Percentiles rank a stretch among this genome's conserved stretches.
Conservation (phyloP, 2,329 filamentous ascomycete genomes). For the Neocatenulostroma microsporum region DNA sequence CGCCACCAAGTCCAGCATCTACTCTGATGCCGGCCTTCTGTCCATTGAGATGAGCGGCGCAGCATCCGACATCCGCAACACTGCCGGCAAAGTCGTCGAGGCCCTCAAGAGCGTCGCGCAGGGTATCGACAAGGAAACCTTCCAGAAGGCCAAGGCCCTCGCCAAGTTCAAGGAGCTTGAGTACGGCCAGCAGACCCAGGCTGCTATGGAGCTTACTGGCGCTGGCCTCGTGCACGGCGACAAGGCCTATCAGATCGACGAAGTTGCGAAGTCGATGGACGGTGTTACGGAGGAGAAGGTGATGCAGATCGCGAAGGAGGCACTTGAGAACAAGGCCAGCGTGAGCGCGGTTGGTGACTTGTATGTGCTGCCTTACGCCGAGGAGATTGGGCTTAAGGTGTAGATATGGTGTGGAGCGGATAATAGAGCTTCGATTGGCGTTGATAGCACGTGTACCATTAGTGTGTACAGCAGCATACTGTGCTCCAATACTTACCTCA, state of each 20-base stretch:
- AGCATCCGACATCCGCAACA: slow-evolving; percentile 63
- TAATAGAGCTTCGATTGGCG: slow-evolving; percentile 18
- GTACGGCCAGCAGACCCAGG: slow-evolving; percentile 66
- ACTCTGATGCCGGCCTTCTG: slow-evolving; percentile 91
- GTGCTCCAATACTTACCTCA: too few species aligned
- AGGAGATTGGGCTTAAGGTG: slow-evolving; percentile 89
- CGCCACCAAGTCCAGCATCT: slow-evolving; percentile 69
- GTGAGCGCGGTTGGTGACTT: slow-evolving; percentile 88
- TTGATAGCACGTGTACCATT: slow-evolving; percentile 29
- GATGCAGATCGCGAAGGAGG: slow-evolving; percentile 82
- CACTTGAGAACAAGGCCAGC: slow-evolving; percentile 81
- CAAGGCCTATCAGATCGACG: slow-evolving; percentile 75
- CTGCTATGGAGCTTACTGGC: slow-evolving; percentile 75
- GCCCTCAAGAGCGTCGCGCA: slow-evolving; percentile 69
- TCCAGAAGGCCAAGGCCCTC: slow-evolving; percentile 83
- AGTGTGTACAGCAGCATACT: slow-evolving; percentile 10
- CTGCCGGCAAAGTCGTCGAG: slow-evolving; percentile 69
- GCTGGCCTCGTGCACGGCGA: slow-evolving; percentile 72
- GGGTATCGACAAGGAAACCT: slow-evolving; percentile 69
- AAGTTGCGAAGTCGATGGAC: slow-evolving; percentile 70
- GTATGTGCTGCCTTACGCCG: slow-evolving; percentile 80
- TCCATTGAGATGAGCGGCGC: slow-evolving; percentile 72
- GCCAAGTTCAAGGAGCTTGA: slow-evolving; percentile 91
- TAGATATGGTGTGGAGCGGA: slow-evolving; percentile 49
- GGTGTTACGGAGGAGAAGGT: slow-evolving; percentile 75